These are phyloP conservation scores for Sporothrix sp. DNA, from an alignment of 2,329 filamentous ascomycete species.

Conservation along the genomic window DNA sequence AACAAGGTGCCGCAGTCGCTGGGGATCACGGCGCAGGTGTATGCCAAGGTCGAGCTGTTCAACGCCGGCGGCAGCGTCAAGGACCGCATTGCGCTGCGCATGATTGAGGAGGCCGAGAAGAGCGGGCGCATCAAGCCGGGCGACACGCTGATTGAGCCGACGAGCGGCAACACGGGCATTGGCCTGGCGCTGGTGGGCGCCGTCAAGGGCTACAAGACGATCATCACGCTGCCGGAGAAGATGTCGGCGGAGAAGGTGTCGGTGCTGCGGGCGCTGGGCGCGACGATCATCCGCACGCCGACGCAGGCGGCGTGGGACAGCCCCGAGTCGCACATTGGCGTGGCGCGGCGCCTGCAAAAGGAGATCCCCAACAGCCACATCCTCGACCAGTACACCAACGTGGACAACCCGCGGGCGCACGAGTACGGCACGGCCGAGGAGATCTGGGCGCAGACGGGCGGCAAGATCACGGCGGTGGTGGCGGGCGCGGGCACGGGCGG, in stretches of 20 bases:
- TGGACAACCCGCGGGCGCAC: slow-evolving; percentile 86
- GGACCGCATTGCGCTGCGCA: slow-evolving; percentile 88
- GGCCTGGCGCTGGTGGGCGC: slow-evolving; percentile 88
- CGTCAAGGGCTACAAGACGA: slow-evolving; percentile 95
- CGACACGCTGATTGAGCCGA: slow-evolving; percentile 95
- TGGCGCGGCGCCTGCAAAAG: slow-evolving; percentile 80
- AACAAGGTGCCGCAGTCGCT: slow-evolving; percentile 89
- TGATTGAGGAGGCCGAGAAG: slow-evolving; percentile 93
- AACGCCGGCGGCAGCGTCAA: slow-evolving; percentile 92
- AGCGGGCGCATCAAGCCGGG: slow-evolving; percentile 91
- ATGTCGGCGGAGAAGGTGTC: slow-evolving; percentile 99
- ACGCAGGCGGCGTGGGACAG: slow-evolving; percentile 92
- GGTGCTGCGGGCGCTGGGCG: slow-evolving; percentile 83
- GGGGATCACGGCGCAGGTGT: slow-evolving; percentile 80
- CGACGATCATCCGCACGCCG: slow-evolving; percentile 94
- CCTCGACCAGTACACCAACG: slow-evolving; percentile 88
- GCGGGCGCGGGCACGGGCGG: slow-evolving; percentile 93
- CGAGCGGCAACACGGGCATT: slow-evolving; percentile 96
- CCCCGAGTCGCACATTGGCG: slow-evolving; percentile 94
- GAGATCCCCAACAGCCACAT: slow-evolving; percentile 97
- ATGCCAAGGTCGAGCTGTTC: slow-evolving; percentile 87
- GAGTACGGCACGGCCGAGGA: slow-evolving; percentile 92
- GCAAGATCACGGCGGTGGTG: slow-evolving; percentile 71
- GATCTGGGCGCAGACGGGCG: slow-evolving; percentile 84
- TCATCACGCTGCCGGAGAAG: slow-evolving; percentile 97